Evolutionary conservation across 306 rosid species (phyloP).

Genomic region (Gleditsia sinensis): DNA sequence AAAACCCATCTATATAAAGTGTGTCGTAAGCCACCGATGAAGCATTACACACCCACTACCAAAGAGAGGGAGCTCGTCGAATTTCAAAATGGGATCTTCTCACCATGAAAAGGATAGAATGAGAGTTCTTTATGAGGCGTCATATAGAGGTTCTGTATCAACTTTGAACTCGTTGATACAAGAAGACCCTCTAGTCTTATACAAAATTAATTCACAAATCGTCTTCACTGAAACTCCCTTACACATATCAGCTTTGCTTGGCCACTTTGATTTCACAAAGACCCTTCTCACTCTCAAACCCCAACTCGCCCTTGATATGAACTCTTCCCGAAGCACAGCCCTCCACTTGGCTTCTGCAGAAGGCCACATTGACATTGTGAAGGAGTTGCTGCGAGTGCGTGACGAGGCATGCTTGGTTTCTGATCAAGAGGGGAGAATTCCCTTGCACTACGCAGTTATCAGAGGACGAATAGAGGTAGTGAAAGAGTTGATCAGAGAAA

Average conservation of each 20-base stretch:
- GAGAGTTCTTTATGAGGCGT: neutral
- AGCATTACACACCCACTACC: too few species aligned
- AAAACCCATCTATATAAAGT: too few species aligned
- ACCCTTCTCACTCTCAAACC: neutral
- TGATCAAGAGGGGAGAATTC: neutral
- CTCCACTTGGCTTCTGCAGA: neutral
- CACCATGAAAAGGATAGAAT: neutral
- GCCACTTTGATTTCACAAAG: neutral
- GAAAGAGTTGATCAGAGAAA: neutral
- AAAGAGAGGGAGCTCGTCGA: too few species aligned
- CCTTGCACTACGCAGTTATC: constrained; percentile 8
- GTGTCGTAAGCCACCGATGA: too few species aligned
- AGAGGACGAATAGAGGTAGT: constrained; percentile 12
- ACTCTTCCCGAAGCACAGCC: neutral
- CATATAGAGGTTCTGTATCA: neutral
- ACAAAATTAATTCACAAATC: neutral
- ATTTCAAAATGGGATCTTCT: neutral
- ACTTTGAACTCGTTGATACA: neutral
- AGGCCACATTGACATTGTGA: neutral
- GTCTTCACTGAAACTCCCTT: neutral
- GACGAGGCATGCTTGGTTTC: neutral
- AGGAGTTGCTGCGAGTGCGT: neutral
- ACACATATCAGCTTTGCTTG: neutral
- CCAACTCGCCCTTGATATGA: neutral
- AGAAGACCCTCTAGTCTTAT: neutral